Evolutionary conservation across 441 rosid genomes (phyloP), one percentile per base, ranked within the genome.

Genomic region (Manihot esculenta): DNA sequence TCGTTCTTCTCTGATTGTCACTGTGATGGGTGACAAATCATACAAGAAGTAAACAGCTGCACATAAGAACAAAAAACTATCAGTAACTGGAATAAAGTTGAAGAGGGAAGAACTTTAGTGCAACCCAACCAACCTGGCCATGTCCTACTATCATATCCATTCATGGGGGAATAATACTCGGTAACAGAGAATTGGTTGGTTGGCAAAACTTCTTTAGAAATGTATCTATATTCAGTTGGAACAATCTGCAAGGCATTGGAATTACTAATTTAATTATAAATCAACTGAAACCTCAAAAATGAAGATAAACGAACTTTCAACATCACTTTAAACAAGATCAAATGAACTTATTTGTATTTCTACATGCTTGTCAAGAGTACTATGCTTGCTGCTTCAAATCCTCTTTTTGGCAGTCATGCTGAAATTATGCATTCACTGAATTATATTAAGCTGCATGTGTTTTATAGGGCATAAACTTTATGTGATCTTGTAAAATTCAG

Each of bases 111-210:
- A 56, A 26, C 27, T 20, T 13, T 55, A 66, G 51, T 35, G 66
- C 62, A 57, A 53, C 63, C 48, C 33, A 61, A 82, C 84, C 61
- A 80, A 95, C 99, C 99, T 81, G 99, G 99, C 98, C 99, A 95
- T 41, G 89, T 80, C 69, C 88, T 83, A 68, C 88, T 83, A 68
- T 88, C 92, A 49, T 72, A 83, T 72, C 86, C 93, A 10, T 69
- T 78, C 88, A 95, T 91, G 0, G 89, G 90, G 15, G 97, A 88
- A 72, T 79, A 95, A 73, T 92, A 95, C 79, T 95, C 99, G 0
- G 97, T 85, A 26, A 95, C 98, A 21, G 99, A 95, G 76, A 91
- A 95, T 69, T 95, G 99, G 71, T 95, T 95, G 54, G 98, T 95
- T 17, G 95, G 86, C 80, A 95, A 69, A 71, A 95, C 84, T 66